Base-by-base conservation (phyloP, 1,284 basidiomycete species). In the Sporisorium graminicola region DNA sequence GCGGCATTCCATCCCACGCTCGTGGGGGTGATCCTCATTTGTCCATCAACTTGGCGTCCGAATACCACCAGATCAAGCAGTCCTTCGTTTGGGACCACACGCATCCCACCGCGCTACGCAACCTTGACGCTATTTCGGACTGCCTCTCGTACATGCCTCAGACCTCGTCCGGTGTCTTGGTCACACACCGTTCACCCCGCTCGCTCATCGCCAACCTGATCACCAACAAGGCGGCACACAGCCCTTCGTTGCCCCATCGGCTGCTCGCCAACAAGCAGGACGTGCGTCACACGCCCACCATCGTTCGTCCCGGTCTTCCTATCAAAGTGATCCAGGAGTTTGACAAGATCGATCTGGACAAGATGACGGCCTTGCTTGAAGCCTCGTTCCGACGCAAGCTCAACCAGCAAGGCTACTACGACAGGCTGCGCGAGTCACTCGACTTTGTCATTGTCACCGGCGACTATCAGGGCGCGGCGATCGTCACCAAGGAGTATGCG, bases 191-290 rank as follows among this genome's bases (percentile, higher is more conserved):
- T 37, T 97, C 95, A 1, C 94, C 95, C 0, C 94, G 93, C 65
- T 94, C 93, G 2, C 90, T 99, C 69, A 98, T 99, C 79, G 96
- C 91, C 49, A 98, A 99, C 86, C 89, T 99, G 47, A 96, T 99
- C 85, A 99, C 97, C 53, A 99, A 99, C 87, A 97, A 96, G 85
- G 97, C 97, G 1, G 95, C 95, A 1, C 91, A 98, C 78, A 95
- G 93, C 77, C 97, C 96, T 2, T 95, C 93, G 67, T 89, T 99
- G 27, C 95, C 96, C 35, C 94, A 98, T 79, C 93, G 95, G 3
- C 89, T 98, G 10, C 89, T 99, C 31, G 92, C 93, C 74, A 92
- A 94, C 82, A 90, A 92, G 57, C 91, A 92, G 77, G 90, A 98
- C 65, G 94, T 94, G 0, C 89, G 90, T 2, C 91, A 97, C 80